Evolutionary conservation across 1,284 basidiomycete species (phyloP).

Genomic region (Trichosporon faecale): DNA sequence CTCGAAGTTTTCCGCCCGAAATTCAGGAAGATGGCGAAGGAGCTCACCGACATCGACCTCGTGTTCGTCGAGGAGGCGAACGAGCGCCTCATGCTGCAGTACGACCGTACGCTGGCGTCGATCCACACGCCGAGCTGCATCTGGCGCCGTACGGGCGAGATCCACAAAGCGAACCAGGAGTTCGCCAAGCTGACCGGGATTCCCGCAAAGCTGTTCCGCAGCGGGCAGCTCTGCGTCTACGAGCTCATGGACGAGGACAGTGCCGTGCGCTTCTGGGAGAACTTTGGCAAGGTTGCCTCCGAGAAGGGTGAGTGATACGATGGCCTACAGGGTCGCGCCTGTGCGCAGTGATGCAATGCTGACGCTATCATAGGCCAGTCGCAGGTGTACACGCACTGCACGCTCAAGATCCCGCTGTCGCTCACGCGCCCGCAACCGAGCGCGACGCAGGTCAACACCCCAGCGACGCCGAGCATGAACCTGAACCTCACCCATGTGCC

Average conservation of each 20-base stretch:
- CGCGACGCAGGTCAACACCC: conserved; percentile 30
- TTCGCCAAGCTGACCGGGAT: conserved; percentile 47
- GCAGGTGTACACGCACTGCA: conserved; percentile 89
- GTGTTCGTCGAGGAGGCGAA: conserved; percentile 98
- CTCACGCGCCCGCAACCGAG: conserved; percentile 35
- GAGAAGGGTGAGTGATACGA: conserved; percentile 58
- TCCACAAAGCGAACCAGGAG: conserved; percentile 96
- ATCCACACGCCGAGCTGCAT: conserved; percentile 96
- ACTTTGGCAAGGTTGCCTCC: conserved; percentile 89
- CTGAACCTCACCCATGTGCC: not conserved
- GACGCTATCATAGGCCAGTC: conserved; percentile 31
- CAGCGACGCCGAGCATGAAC: conserved; percentile 23
- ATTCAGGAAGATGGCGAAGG: conserved; percentile 86
- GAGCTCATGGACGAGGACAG: conserved; percentile 95
- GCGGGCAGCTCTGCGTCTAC: conserved; percentile 89
- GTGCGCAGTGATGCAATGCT: conserved; percentile 10
- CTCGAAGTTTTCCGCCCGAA: conserved; percentile 88
- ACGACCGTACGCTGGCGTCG: conserved; percentile 89
- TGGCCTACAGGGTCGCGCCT: not conserved
- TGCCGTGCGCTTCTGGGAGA: conserved; percentile 90
- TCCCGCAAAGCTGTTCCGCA: conserved; percentile 37
- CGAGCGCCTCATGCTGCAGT: conserved; percentile 89
- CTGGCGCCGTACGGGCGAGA: conserved; percentile 95
- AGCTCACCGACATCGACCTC: conserved; percentile 88
- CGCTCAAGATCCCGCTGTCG: conserved; percentile 67